Base-by-base conservation (phyloP, 306 rosid genomes). In the Canavalia ensiformis region DNA sequence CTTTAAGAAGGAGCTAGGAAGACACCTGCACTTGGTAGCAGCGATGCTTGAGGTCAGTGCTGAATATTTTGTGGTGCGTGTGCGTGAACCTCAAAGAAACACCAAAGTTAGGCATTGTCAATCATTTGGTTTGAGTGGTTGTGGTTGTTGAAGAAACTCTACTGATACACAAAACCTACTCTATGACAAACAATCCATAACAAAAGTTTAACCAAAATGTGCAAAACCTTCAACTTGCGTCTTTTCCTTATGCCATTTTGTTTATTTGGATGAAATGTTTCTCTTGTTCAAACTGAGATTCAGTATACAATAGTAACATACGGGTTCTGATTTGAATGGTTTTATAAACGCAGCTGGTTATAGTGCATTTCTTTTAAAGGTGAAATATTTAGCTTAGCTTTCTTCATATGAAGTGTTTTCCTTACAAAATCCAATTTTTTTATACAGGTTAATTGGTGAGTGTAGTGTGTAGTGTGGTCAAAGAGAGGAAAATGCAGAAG, bases 401-500 rank as follows among this genome's bases (percentile, higher is more conserved):
- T 68, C 47, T 84, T 56, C 49, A 60, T 54, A 11, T 59, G 65
- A 82, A 41, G 1, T 69, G n/a, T 41, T 76, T 76, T 62, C 12
- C 50, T 76, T 49, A 52, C 60, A 62, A 51, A 68, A 71, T 50
- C 6, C 62, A n/a, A 71, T 12, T 49, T 47, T 25, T 49, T 47
- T 25, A 1, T 79, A 58, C 71, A 80, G 81, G 60, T 58, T 68
- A 76, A 62, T 60, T 55, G 44, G 47, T 63, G 33, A 57, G 63
- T 35, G 30, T 64, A 18, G 81, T 65, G 44, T 63, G 50, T 63
- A 12, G 84, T 73, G 66, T 78, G 18, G 34, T 60, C 70, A 58
- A 45, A 72, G 72, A 46, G 45, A 52, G 44, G 76, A 74, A 78
- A 75, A 92, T 91, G 96, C 92, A 89, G 92, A 93, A 88, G 86